Percentiles rank a stretch among this genome's conserved stretches.
Conservation (phyloP, 2,329 filamentous ascomycete species). For the Lachnellula willkommii region DNA sequence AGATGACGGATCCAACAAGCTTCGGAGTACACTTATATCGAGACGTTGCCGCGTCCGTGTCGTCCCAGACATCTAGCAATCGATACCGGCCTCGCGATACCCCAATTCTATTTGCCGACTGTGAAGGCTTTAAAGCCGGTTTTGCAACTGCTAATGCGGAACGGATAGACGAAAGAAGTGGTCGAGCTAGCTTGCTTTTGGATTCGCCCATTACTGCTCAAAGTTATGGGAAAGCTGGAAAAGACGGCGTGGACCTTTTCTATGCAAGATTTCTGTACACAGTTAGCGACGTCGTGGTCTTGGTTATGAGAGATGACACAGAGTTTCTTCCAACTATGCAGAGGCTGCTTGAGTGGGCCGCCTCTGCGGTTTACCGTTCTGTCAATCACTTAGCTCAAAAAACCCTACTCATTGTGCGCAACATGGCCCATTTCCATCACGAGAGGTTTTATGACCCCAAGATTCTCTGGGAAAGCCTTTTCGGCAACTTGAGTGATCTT, state of each 20-base stretch:
- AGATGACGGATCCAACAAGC: constrained; percentile 17
- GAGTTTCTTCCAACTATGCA: constrained; percentile 7
- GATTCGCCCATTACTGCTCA: constrained; percentile 6
- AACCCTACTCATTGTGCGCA: constrained; percentile 21
- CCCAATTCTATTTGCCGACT: constrained; percentile 22
- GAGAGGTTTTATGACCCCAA: constrained; percentile 6
- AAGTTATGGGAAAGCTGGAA: constrained; percentile 13
- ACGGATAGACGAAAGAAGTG: neutral
- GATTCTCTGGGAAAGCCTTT: constrained; percentile 6
- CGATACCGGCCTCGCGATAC: neutral
- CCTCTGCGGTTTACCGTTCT: constrained; percentile 16
- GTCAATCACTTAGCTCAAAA: constrained; percentile 21
- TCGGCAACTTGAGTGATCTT: constrained; percentile 3
- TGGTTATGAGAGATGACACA: constrained; percentile 20
- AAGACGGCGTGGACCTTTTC: constrained; percentile 21
- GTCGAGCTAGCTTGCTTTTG: neutral
- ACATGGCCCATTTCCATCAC: constrained; percentile 12
- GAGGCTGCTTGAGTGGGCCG: constrained; percentile 19
- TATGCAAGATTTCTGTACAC: constrained; percentile 24
- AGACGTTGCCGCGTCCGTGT: constrained; percentile 3
- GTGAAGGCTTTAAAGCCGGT: constrained; percentile 21
- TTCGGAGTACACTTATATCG: constrained; percentile 23
- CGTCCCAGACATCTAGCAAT: neutral
- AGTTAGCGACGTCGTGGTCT: constrained; percentile 24
- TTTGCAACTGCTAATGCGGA: constrained; percentile 14